Evolutionary conservation across 2,329 filamentous ascomycete genomes (phyloP).

Genomic region (Chrysosphaeria jannelii): DNA sequence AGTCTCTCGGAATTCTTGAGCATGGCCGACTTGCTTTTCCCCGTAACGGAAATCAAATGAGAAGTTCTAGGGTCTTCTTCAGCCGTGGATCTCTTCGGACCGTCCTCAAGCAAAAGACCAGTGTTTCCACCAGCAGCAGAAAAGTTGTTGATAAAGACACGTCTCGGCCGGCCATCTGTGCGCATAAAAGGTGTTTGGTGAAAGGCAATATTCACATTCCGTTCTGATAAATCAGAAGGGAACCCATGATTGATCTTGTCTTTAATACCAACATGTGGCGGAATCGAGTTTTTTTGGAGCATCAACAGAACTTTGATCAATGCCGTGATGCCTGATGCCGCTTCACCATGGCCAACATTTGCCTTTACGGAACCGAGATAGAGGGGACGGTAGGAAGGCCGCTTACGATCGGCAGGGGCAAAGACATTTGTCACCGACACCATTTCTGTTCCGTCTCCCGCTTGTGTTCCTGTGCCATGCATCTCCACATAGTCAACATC

Average conservation of each 20-base stretch:
- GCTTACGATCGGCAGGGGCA: constrained; percentile 16
- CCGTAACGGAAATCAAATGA: constrained; percentile 28
- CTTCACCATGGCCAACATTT: constrained; percentile 31
- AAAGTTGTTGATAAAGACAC: constrained; percentile 35
- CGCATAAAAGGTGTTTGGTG: constrained; percentile 19
- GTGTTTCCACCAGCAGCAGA: constrained; percentile 44
- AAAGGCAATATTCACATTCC: constrained; percentile 27
- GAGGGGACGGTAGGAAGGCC: constrained; percentile 19
- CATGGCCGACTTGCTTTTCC: constrained; percentile 23
- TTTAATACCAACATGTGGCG: constrained; percentile 39
- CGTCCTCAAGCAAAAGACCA: constrained; percentile 32
- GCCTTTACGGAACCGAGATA: constrained; percentile 32
- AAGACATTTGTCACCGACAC: constrained; percentile 32
- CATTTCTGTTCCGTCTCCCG: constrained; percentile 62
- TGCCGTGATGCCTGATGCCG: constrained; percentile 28
- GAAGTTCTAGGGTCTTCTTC: constrained; percentile 19
- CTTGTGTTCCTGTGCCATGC: constrained; percentile 71
- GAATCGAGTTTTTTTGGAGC: constrained; percentile 29
- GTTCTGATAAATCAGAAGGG: constrained; percentile 22
- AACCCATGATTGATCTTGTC: constrained; percentile 27
- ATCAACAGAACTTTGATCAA: constrained; percentile 34
- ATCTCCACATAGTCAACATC: constrained; percentile 68
- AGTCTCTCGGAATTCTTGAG: constrained; percentile 25
- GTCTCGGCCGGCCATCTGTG: constrained; percentile 15
- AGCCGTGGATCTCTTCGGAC: constrained; percentile 10